These are phyloP conservation scores for Proliferodiscus dingleyae DNA, from an alignment of 2,329 filamentous ascomycete genomes.

Conservation along the genomic window DNA sequence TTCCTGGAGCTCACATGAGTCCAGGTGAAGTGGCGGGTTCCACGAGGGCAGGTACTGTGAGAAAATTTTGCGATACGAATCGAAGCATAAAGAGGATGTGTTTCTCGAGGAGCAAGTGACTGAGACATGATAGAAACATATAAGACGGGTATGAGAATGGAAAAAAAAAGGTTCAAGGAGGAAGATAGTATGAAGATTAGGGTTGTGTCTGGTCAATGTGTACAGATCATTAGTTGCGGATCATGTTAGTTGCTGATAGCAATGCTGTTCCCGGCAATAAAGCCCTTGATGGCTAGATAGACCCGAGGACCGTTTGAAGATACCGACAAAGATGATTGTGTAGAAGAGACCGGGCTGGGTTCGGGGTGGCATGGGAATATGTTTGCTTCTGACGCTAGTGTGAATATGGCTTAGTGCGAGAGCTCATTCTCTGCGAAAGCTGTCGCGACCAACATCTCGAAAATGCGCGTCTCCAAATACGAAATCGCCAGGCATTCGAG, in stretches of 20 bases:
- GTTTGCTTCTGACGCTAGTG: no score
- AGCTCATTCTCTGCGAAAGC: neutral
- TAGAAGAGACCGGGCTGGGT: neutral
- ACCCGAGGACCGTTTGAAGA: neutral
- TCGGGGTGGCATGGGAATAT: no score
- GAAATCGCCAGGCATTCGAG: neutral
- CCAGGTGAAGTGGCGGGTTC: slow-evolving; percentile 24
- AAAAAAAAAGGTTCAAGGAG: no score
- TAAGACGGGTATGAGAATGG: neutral
- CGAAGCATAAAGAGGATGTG: slow-evolving; percentile 15
- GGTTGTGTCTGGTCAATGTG: no score
- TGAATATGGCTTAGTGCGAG: neutral
- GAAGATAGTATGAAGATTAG: no score
- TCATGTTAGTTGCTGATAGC: slow-evolving; percentile 12
- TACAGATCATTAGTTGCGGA: no score
- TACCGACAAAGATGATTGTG: neutral
- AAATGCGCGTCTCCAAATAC: slow-evolving; percentile 1
- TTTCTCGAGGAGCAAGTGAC: slow-evolving; percentile 14
- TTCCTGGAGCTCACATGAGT: slow-evolving; percentile 25
- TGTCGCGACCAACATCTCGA: neutral
- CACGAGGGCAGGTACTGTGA: slow-evolving; percentile 21
- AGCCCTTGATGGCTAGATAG: neutral
- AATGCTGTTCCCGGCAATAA: neutral
- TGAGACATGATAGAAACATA: slow-evolving; percentile 19
- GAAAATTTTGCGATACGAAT: slow-evolving; percentile 31